Base-by-base conservation (phyloP, 148 eudicot genomes). In the Heliamphora exappendiculata region DNA sequence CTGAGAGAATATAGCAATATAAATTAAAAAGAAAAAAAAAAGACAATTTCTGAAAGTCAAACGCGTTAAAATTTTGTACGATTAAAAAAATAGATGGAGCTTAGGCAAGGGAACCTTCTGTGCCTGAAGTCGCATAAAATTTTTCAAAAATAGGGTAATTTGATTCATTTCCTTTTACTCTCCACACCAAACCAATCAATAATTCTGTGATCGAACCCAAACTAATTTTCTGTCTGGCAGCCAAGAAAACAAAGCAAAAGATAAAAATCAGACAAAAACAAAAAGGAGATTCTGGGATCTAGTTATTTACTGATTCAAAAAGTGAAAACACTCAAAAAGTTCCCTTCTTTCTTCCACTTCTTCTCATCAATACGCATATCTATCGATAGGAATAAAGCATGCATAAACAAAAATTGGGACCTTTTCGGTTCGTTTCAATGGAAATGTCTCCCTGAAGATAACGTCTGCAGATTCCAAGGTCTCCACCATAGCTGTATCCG, bases 401-500 rank as follows among this genome's bases (percentile, higher is more conserved):
- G 41, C 26, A 41, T 29, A 29, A 57, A 39, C 16, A 36, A 28
- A 50, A 10, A 69, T 8, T 0, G 33, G 20, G 12, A 89, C 98
- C 93, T 81, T 94, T 81, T 84, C 59, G 9, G 72, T 51, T 72
- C 86, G 82, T 64, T 65, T 72, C 34, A 92, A 33, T n/a, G 79
- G 66, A 72, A 86, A 88, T 0, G 74, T 88, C 70, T 91, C 82
- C 57, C 50, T 62, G 69, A 84, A 85, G 24, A 82, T 69, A 55
- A 90, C 86, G 17, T 82, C 87, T 53, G 82, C 65, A 33, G 82
- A 10, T 12, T 79, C 69, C 2, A 84, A 53, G 24, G 78, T 75
- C 20, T 79, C 72, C 7, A 82, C 74, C 12, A 79, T 67, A 49
- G 89, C 75, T 14, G 89, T 53, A 60, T 84, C 81, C 17, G 84